phyloP scores from a whole-genome alignment of 73 alveolate genomes.

The Paramecium pentaurelia region DNA sequence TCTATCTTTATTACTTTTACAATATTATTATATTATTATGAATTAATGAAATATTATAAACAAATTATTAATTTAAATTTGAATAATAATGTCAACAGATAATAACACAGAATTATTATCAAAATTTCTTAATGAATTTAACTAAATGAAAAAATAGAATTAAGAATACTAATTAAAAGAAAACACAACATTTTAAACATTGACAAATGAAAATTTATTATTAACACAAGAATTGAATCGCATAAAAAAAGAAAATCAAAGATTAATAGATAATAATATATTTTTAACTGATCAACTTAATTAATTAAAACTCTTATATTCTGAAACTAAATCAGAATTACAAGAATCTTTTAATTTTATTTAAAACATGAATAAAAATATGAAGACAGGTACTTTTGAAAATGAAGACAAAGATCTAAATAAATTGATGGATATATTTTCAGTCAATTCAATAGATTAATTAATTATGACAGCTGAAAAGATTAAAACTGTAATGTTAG shows the following conservation, averaged over 20 bases:
- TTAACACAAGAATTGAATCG: constrained; percentile 3
- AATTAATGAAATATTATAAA: background rate
- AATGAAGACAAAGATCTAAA: background rate
- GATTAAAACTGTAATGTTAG: constrained; percentile 48
- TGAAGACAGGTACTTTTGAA: constrained; percentile 37
- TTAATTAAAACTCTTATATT: background rate
- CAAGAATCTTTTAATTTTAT: constrained; percentile 22
- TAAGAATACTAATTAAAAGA: background rate
- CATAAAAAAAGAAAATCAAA: constrained; percentile 4
- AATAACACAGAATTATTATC: constrained; percentile 13
- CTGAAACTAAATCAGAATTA: constrained; percentile 20
- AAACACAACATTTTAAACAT: background rate
- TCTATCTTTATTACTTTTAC: background rate
- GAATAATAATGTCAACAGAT: constrained; percentile 25
- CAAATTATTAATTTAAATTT: background rate
- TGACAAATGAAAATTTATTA: background rate
- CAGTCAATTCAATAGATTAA: constrained; percentile 41
- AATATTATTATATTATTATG: background rate
- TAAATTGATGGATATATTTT: constrained; percentile 24
- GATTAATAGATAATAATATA: background rate
- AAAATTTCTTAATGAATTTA: constrained; percentile 11
- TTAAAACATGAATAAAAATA: background rate
- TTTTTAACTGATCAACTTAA: background rate
- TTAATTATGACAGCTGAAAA: constrained; percentile 42
- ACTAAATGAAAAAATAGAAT: background rate